phyloP scores from a whole-genome alignment of 2,329 filamentous ascomycete species.

The Phialemonium atrogriseum region DNA sequence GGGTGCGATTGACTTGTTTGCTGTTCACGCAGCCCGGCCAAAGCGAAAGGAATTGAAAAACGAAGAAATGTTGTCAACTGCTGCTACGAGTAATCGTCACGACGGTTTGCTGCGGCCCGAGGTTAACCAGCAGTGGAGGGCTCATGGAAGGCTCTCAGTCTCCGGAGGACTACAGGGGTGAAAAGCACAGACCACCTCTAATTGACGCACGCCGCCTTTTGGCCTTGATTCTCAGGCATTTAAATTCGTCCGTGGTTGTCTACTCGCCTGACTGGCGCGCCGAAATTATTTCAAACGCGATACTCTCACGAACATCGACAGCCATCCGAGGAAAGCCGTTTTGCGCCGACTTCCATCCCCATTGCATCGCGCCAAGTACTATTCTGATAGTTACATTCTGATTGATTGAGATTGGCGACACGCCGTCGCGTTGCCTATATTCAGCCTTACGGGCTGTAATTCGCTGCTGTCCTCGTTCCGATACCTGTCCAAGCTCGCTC shows the following conservation, averaged over 20 bases:
- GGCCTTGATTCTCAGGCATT: no score
- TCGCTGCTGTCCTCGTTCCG: neutral
- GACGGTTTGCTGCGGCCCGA: slow-evolving; percentile 21
- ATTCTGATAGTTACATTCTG: no score
- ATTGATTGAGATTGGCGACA: no score
- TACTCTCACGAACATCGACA: slow-evolving; percentile 4
- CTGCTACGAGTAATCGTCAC: slow-evolving; percentile 5
- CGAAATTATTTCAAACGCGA: slow-evolving; percentile 28
- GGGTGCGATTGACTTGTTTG: neutral
- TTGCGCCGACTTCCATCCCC: slow-evolving; percentile 5
- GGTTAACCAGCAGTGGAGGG: slow-evolving; percentile 18
- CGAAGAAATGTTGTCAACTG: neutral
- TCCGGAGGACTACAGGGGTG: no score
- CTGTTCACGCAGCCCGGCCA: slow-evolving; percentile 1
- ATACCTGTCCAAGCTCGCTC: slow-evolving; percentile 1
- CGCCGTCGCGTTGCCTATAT: no score
- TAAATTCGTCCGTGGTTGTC: no score
- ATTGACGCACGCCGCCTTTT: no score
- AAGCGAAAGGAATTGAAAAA: slow-evolving; percentile 9
- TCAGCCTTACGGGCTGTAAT: neutral
- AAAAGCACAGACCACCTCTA: no score
- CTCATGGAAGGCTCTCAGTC: no score
- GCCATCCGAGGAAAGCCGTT: slow-evolving; percentile 3
- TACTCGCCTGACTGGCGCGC: slow-evolving; percentile 13
- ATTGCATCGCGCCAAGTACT: slow-evolving; percentile 3